Percentiles rank a stretch among this genome's conserved stretches.
These are phyloP conservation scores for Eleusine coracana DNA, from an alignment of 176 grass and related monocot genomes.

Conservation along the genomic window DNA sequence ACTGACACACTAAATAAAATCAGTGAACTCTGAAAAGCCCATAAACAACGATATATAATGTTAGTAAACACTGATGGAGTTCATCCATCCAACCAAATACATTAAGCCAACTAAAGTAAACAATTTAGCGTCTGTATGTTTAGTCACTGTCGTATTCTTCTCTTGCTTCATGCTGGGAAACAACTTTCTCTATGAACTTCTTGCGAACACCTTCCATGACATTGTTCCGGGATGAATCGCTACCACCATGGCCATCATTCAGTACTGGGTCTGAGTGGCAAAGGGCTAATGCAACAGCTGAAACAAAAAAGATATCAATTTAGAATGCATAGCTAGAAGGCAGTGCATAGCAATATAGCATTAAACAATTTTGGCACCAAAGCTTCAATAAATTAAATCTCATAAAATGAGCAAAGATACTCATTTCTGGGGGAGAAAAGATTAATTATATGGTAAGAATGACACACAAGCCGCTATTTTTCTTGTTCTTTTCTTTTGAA, in stretches of 20 bases:
- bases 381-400: not conserved
- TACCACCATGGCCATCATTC: conserved; percentile 74
- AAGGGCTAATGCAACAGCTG: conserved; percentile 90
- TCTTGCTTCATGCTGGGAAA: conserved; percentile 68
- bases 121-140: conserved; percentile 9
- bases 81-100: conserved; percentile 17
- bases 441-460: not conserved
- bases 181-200: conserved; percentile 94
- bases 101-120: not conserved
- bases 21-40: not conserved
- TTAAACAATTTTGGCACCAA: not conserved
- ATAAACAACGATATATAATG: not conserved
- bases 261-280: conserved; percentile 84
- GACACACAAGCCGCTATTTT: not conserved
- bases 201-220: conserved; percentile 85
- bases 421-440: not conserved
- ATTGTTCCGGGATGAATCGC: conserved; percentile 65
- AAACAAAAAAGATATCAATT: conserved; percentile 31
- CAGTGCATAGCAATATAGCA: not conserved
- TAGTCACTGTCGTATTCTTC: conserved; percentile 82
- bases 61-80: not conserved
- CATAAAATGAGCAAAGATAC: conserved; percentile 3
- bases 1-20: not conserved
- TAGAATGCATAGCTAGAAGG: not conserved
- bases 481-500: not conserved